A percentile compares a stretch with the other conserved stretches of the same genome.
Conservation (phyloP, 129 eudicot genomes). For the Gnaphalium uliginosum region DNA sequence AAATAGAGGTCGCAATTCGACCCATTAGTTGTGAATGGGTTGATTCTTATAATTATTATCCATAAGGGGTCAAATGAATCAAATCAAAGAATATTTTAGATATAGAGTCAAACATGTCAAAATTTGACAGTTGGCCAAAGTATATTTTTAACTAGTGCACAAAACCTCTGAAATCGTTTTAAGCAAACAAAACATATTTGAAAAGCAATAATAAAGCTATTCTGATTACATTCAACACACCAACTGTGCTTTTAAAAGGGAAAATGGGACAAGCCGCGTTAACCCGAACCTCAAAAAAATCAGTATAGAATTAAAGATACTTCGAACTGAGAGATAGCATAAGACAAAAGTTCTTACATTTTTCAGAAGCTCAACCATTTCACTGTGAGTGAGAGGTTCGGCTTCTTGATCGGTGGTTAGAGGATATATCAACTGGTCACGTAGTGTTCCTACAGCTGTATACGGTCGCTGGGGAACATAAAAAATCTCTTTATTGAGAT, state of each 20-base stretch:
- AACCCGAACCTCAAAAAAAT: not conserved
- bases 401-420: slow-evolving; percentile 84
- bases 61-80: not conserved
- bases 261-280: not conserved
- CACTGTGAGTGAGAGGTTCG: slow-evolving; percentile 67
- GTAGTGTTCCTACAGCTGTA: slow-evolving; percentile 96
- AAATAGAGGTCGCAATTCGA: not conserved
- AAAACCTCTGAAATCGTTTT: not conserved
- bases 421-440: slow-evolving; percentile 98
- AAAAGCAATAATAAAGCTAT: not conserved
- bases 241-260: not conserved
- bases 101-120: not conserved
- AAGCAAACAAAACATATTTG: not conserved
- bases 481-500: slow-evolving; percentile 93
- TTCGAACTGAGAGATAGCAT: not conserved
- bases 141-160: not conserved
- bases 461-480: slow-evolving; percentile 99
- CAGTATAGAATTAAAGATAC: not conserved
- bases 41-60: not conserved
- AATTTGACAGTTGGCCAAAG: not conserved
- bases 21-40: not conserved
- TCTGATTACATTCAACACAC: not conserved
- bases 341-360: slow-evolving; percentile 54
- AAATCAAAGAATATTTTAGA: not conserved
- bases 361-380: slow-evolving; percentile 84